phyloP scores from a whole-genome alignment of 2,329 filamentous ascomycete genomes.

The Aquanectria penicillioides region DNA sequence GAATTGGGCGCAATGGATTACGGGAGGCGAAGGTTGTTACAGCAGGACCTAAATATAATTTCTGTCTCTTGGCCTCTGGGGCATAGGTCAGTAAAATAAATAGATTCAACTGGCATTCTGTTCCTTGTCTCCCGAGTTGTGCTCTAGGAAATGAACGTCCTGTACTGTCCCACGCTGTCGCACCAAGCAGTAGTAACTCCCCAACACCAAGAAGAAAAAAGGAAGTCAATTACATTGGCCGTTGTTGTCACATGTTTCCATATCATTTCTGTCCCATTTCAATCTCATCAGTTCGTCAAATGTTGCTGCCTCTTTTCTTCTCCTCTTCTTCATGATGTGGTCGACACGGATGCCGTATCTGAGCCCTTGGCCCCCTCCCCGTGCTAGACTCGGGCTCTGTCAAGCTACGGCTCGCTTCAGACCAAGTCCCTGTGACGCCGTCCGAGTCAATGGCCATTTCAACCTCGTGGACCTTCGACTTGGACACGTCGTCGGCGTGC shows the following conservation, averaged over 20 bases:
- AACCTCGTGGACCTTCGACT: constrained; percentile 22
- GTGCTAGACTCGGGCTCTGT: constrained; percentile 50
- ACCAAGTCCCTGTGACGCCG: constrained; percentile 42
- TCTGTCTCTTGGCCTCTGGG: not conserved
- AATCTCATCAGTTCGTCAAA: not conserved
- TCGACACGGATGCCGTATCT: constrained; percentile 52
- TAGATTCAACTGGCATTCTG: constrained; percentile 8
- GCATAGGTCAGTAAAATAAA: not conserved
- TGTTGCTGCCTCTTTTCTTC: no score
- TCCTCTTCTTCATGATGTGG: constrained; percentile 36
- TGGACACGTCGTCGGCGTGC: constrained; percentile 16
- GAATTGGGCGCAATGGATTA: not conserved
- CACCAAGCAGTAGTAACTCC: not conserved
- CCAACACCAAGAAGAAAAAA: constrained; percentile 1
- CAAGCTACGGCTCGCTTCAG: constrained; percentile 51
- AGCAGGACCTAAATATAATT: not conserved
- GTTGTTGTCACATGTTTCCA: constrained; percentile 5
- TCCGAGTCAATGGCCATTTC: constrained; percentile 38
- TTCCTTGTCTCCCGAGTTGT: not conserved
- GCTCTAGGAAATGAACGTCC: not conserved
- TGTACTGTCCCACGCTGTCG: not conserved
- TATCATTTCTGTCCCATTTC: not conserved
- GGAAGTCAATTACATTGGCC: not conserved
- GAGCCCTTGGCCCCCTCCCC: constrained; percentile 48
- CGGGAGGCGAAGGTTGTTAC: not conserved